These are phyloP conservation scores for Lophiostoma macrostomum DNA, from an alignment of 495 filamentous ascomycete species.

Conservation along the genomic window DNA sequence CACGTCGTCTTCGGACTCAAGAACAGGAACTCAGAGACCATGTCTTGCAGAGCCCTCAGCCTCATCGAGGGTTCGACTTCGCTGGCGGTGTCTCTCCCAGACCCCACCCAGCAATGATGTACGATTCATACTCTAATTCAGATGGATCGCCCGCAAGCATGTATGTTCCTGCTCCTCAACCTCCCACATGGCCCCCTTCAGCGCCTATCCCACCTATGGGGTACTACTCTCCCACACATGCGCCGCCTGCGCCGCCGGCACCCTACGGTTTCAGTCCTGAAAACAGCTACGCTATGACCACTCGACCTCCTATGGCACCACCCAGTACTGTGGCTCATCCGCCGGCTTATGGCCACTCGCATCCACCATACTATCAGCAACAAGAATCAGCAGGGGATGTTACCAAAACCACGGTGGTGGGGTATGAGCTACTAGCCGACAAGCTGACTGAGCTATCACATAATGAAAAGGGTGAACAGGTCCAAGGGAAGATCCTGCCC, in stretches of 20 bases:
- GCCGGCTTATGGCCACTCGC: conserved; percentile 8
- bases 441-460: conserved; percentile 49
- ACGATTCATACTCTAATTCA: conserved; percentile 11
- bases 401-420: conserved; percentile 51
- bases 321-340: conserved; percentile 3
- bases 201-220: conserved; percentile 17
- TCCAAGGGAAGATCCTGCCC: conserved; percentile 51
- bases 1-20: conserved; percentile 19
- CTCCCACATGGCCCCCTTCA: conserved; percentile 13
- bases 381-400: conserved; percentile 38
- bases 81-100: conserved; percentile 18
- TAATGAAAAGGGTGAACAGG: not conserved
- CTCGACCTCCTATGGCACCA: conserved; percentile 9
- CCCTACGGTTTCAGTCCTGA: conserved; percentile 14
- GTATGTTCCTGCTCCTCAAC: conserved; percentile 12
- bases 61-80: conserved; percentile 26
- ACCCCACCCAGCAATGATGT: conserved; percentile 9
- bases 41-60: conserved; percentile 31
- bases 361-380: conserved; percentile 25
- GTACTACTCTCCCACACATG: conserved; percentile 25
- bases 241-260: conserved; percentile 5
- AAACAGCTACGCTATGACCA: conserved; percentile 16
- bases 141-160: conserved; percentile 6
- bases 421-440: conserved; percentile 66
- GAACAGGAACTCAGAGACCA: conserved; percentile 33